Conservation (phyloP, 805 yeast species). For the Lipomyces sp. region DNA sequence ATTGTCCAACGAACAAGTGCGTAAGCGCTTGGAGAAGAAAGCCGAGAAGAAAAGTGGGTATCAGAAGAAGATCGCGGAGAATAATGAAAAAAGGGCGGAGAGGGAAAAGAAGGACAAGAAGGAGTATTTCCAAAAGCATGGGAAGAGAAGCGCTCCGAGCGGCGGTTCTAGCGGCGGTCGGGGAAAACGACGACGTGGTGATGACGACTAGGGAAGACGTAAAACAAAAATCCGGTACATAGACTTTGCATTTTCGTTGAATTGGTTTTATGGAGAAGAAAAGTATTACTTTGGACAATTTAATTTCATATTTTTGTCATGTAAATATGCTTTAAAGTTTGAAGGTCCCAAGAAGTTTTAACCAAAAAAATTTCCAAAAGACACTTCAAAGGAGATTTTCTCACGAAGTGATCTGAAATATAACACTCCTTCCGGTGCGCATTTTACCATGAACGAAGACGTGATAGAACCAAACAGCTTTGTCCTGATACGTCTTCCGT, state of each 20-base stretch:
- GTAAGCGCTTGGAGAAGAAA: constrained; percentile 69
- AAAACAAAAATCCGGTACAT: too few species aligned
- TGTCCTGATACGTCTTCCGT: constrained; percentile 73
- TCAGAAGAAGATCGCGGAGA: constrained; percentile 70
- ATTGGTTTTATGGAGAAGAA: too few species aligned
- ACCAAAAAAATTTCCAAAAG: too few species aligned
- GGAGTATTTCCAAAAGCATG: constrained; percentile 63
- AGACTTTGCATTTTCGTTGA: too few species aligned
- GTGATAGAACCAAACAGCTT: constrained; percentile 49
- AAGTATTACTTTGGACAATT: too few species aligned
- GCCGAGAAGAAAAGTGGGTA: constrained; percentile 70
- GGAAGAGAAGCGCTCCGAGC: constrained; percentile 29
- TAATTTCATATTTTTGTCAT: too few species aligned
- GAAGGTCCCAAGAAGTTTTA: too few species aligned
- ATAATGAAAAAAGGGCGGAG: constrained; percentile 64
- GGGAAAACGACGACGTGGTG: constrained; percentile 33
- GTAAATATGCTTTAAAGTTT: too few species aligned
- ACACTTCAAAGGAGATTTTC: too few species aligned
- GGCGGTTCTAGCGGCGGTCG: constrained; percentile 36
- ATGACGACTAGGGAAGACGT: constrained; percentile 10
- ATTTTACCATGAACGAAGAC: constrained; percentile 17
- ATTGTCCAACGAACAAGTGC: constrained; percentile 78
- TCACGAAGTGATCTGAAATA: too few species aligned
- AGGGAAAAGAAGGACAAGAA: constrained; percentile 82
- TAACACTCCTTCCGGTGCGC: too few species aligned